A percentile compares a stretch with the other conserved stretches of the same genome.
Conservation (phyloP, 305 asterid species). For the Lippia alba region DNA sequence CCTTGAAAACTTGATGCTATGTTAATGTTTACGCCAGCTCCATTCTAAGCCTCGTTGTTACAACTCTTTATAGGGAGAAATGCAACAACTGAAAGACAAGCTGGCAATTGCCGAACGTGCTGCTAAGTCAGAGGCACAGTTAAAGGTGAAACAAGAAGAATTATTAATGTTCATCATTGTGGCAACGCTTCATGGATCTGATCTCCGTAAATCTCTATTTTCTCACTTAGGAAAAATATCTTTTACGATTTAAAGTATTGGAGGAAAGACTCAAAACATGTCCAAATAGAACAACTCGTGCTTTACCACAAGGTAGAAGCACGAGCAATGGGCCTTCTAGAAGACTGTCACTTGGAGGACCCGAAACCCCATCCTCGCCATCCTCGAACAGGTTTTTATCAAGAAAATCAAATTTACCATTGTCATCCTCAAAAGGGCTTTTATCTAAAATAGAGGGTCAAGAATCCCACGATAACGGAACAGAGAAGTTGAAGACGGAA, state of each 20-base stretch:
- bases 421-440: slow-evolving; percentile 26
- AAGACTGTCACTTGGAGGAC: slow-evolving; percentile 54
- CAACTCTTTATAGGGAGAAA: neutral
- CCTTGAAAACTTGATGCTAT: neutral
- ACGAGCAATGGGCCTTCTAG: slow-evolving; percentile 46
- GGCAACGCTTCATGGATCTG: neutral
- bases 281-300: slow-evolving; percentile 32
- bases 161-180: neutral
- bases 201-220: slow-evolving; percentile 7
- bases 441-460: slow-evolving; percentile 21
- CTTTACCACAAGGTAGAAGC: slow-evolving; percentile 42
- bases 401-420: slow-evolving; percentile 36
- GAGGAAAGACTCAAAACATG: slow-evolving; percentile 60
- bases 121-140: neutral
- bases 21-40: neutral
- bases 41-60: too few relatives aligned
- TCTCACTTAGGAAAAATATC: slow-evolving; percentile 58
- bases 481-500: slow-evolving; percentile 39
- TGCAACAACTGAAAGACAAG: slow-evolving; percentile 12
- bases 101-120: slow-evolving; percentile 2
- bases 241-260: slow-evolving; percentile 63
- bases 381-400: slow-evolving; percentile 44
- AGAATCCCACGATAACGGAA: slow-evolving; percentile 41
- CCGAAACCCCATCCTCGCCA: slow-evolving; percentile 43
- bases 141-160: neutral